These are phyloP conservation scores for Talaromyces borbonicus DNA, from an alignment of 495 filamentous ascomycete genomes.

Conservation along the genomic window DNA sequence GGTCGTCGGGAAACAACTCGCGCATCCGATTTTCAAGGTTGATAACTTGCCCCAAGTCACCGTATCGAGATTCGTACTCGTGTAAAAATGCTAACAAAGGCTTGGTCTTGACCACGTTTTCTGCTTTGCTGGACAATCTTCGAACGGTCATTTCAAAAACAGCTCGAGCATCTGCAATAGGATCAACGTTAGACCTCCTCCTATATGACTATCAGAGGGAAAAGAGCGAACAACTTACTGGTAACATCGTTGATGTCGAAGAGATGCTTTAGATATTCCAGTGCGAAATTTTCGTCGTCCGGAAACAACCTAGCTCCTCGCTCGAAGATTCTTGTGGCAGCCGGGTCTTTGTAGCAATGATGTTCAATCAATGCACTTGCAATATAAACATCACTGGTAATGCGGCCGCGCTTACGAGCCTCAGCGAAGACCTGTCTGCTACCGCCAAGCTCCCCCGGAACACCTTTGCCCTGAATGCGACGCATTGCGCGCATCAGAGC, in stretches of 20 bases:
- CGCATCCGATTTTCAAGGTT: constrained; percentile 89
- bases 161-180: constrained; percentile 69
- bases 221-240: constrained; percentile 50
- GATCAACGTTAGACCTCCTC: constrained; percentile 13
- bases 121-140: constrained; percentile 61
- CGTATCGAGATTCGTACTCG: constrained; percentile 87
- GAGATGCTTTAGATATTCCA: constrained; percentile 92
- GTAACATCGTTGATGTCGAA: constrained; percentile 84
- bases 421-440: constrained; percentile 80
- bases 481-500: constrained; percentile 88
- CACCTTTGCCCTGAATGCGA: constrained; percentile 86
- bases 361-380: constrained; percentile 85
- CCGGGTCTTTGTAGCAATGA: constrained; percentile 86
- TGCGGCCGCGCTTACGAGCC: constrained; percentile 70
- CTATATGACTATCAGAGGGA: not conserved
- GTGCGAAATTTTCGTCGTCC: constrained; percentile 78
- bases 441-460: constrained; percentile 57
- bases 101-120: constrained; percentile 64
- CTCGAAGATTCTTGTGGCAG: constrained; percentile 90
- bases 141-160: constrained; percentile 89
- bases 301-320: constrained; percentile 86
- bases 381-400: constrained; percentile 90
- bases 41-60: constrained; percentile 77
- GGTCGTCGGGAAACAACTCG: constrained; percentile 83
- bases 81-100: constrained; percentile 84